phyloP scores from a whole-genome alignment of 305 asterid genomes.

The Salvia sclarea region DNA sequence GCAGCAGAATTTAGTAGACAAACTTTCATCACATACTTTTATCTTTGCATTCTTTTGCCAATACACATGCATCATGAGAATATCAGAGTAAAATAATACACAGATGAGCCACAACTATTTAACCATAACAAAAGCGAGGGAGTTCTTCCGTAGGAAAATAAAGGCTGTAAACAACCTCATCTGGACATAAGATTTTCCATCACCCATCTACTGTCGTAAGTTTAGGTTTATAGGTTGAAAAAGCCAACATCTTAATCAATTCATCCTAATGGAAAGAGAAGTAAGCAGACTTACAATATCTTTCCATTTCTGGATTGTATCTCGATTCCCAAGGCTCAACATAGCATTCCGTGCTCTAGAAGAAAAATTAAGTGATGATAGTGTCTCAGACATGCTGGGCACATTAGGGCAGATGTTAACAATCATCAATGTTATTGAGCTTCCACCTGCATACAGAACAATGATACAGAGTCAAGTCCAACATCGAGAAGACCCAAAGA shows the following conservation, averaged over 20 bases:
- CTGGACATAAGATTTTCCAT: constrained; percentile 15
- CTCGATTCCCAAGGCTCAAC: constrained; percentile 94
- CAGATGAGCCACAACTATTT: constrained; percentile 6
- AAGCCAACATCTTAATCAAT: constrained; percentile 2
- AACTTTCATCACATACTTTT: constrained; percentile 14
- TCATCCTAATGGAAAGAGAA: constrained; percentile 22
- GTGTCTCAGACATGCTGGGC: constrained; percentile 72
- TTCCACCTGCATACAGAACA: constrained; percentile 72
- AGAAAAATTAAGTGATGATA: constrained; percentile 88
- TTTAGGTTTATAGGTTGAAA: constrained; percentile 13
- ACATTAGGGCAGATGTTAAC: constrained; percentile 79
- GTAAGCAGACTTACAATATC: constrained; percentile 74
- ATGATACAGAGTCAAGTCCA: constrained; percentile 18
- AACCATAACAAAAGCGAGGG: constrained; percentile 21
- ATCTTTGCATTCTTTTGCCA: constrained; percentile 24
- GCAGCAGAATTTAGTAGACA: constrained; percentile 33
- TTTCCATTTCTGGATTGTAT: constrained; percentile 95
- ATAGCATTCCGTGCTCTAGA: constrained; percentile 89
- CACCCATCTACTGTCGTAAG: constrained; percentile 23
- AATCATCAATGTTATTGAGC: constrained; percentile 85
- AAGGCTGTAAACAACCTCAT: constrained; percentile 18
- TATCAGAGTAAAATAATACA: constrained; percentile 18
- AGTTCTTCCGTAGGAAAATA: constrained; percentile 12
- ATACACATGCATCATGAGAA: constrained; percentile 24
- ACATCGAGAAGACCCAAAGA: constrained; percentile 5